Conservation (phyloP, 2,329 filamentous ascomycete species). For the Dactylellina haptotyla region DNA sequence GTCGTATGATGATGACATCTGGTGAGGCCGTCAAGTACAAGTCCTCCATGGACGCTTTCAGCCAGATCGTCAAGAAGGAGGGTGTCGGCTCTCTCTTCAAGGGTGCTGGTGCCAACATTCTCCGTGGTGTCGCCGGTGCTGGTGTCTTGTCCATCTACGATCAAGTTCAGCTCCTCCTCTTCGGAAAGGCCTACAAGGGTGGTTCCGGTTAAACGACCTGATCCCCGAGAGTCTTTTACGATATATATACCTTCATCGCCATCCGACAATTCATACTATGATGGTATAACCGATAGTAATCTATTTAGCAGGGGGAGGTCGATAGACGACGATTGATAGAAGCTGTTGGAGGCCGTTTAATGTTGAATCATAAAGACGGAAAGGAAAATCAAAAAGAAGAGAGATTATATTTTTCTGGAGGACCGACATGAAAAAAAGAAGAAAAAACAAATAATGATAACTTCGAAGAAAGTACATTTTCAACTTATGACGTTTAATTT, state of each 20-base stretch:
- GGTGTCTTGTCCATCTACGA: conserved; percentile 99
- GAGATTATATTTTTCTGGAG: conserved; percentile 26
- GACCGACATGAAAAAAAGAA: conserved; percentile 17
- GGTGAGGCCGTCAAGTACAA: conserved; percentile 99
- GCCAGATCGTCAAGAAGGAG: conserved; percentile 97
- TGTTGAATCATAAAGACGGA: conserved; percentile 41
- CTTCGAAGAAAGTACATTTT: conserved; percentile 53
- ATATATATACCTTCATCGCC: conserved; percentile 50
- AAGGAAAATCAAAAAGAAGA: conserved; percentile 29
- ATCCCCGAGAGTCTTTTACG: conserved; percentile 17
- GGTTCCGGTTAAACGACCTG: conserved; percentile 57
- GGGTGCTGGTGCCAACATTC: conserved; percentile 99
- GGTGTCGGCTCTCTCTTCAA: conserved; percentile 99
- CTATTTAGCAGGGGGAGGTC: conserved; percentile 15
- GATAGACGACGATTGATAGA: conserved; percentile 37
- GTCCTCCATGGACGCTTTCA: conserved; percentile 91
- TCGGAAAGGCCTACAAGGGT: conserved; percentile 98
- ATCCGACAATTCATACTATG: conserved; percentile 37
- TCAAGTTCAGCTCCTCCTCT: conserved; percentile 98
- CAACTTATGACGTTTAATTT: conserved; percentile 49
- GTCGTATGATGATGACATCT: conserved; percentile 99
- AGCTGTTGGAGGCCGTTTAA: conserved; percentile 36
- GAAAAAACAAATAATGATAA: conserved; percentile 34
- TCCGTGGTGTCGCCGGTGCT: conserved; percentile 99
- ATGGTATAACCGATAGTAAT: conserved; percentile 47